Evolutionary conservation across 2,329 filamentous ascomycete species (phyloP).

Genomic region (Monosporascus sp.): DNA sequence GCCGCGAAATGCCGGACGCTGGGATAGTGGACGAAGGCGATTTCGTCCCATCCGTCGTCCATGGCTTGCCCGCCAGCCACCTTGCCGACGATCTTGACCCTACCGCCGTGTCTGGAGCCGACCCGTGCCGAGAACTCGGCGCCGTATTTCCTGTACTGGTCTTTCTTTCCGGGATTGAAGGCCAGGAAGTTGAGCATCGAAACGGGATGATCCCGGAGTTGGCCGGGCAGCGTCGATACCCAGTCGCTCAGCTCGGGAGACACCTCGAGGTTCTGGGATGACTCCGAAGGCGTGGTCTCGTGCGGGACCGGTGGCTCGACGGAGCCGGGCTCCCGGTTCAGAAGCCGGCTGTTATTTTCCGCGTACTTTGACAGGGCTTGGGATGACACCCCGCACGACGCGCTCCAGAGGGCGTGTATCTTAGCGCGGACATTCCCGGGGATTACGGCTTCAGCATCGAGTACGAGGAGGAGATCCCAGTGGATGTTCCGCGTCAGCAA

Average conservation of each 20-base stretch:
- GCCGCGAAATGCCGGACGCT: constrained; percentile 57
- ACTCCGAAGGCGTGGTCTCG: constrained; percentile 4
- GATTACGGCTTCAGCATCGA: constrained; percentile 4
- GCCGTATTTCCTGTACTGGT: constrained; percentile 53
- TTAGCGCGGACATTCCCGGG: background rate
- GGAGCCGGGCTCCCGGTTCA: constrained; percentile 6
- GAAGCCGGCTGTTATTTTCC: constrained; percentile 9
- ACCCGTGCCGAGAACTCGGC: constrained; percentile 44
- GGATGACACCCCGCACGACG: constrained; percentile 14
- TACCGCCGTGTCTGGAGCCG: constrained; percentile 48
- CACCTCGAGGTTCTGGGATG: constrained; percentile 46
- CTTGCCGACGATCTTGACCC: constrained; percentile 57
- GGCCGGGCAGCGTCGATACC: constrained; percentile 31
- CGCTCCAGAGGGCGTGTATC: constrained; percentile 15
- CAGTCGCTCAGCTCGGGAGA: constrained; percentile 45
- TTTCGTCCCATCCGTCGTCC: constrained; percentile 51
- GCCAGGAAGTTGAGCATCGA: constrained; percentile 61
- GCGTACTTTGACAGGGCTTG: constrained; percentile 13
- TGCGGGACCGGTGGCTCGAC: constrained; percentile 3
- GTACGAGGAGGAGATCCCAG: constrained; percentile 18
- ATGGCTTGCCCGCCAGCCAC: constrained; percentile 24
- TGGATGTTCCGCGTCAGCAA: constrained; percentile 17
- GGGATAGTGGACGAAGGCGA: constrained; percentile 61
- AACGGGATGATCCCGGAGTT: constrained; percentile 36
- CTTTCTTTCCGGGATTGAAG: constrained; percentile 47